These are phyloP conservation scores for Halophytophthora polymorphica DNA, from an alignment of 352 stramenopile species.

Conservation along the genomic window DNA sequence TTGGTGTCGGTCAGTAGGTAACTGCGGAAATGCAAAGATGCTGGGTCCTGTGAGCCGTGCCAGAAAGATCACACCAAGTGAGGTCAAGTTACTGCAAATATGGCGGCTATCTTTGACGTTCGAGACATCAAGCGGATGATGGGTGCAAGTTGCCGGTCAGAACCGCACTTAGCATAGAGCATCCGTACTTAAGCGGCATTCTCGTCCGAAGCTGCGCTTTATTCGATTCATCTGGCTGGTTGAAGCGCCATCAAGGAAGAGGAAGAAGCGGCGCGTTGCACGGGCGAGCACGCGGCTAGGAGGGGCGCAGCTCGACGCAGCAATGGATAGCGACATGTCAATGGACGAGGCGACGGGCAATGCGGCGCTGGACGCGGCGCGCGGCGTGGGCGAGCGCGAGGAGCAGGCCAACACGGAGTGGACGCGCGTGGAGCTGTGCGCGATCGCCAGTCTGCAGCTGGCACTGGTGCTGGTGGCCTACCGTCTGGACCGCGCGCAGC, in stretches of 20 bases:
- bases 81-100: not conserved
- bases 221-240: constrained; percentile 6
- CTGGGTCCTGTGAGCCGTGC: not conserved
- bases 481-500: constrained; percentile 64
- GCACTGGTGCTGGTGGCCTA: constrained; percentile 80
- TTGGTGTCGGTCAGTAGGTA: too few species aligned
- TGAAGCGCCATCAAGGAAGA: not conserved
- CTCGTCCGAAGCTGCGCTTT: too few species aligned
- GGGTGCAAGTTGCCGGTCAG: not conserved
- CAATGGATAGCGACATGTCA: constrained; percentile 23
- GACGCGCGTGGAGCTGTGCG: constrained; percentile 72
- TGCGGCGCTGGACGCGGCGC: constrained; percentile 29
- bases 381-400: constrained; percentile 10
- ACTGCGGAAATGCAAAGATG: not conserved
- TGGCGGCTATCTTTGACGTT: not conserved
- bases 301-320: not conserved
- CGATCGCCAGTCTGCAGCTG: constrained; percentile 80
- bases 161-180: not conserved
- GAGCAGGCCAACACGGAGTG: constrained; percentile 43
- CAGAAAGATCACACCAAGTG: too few species aligned
- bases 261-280: not conserved
- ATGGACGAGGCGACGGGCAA: constrained; percentile 25
- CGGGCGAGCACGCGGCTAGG: constrained; percentile 1
- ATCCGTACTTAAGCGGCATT: too few species aligned
- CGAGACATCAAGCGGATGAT: not conserved